Conservation (phyloP, 1,284 basidiomycete species). For the Sporisorium iseilematis-ciliati region DNA sequence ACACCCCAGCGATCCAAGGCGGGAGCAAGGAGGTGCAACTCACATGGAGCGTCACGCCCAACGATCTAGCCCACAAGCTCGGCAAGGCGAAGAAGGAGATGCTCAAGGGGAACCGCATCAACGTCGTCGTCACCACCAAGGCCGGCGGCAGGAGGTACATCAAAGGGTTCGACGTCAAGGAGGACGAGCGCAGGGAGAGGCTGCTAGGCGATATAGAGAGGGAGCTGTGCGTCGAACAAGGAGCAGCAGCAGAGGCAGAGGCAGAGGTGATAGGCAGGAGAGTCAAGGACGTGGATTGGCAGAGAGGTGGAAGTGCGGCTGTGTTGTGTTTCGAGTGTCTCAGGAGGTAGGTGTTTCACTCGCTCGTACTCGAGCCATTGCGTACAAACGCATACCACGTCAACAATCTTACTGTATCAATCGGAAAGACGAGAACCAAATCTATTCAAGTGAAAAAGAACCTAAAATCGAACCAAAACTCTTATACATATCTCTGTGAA, state of each 20-base stretch:
- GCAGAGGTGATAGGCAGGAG: conserved; percentile 24
- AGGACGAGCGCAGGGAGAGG: conserved; percentile 15
- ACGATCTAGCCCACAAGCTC: conserved; percentile 63
- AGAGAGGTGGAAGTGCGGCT: conserved; percentile 32
- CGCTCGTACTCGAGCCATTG: too few species aligned
- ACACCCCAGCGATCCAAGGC: neutral
- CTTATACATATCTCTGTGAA: too few species aligned
- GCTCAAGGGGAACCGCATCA: conserved; percentile 39
- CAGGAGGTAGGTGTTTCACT: neutral
- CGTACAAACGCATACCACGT: too few species aligned
- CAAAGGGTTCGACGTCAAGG: conserved; percentile 28
- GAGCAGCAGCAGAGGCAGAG: neutral
- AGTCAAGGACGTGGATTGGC: conserved; percentile 43
- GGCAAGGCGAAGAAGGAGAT: conserved; percentile 51
- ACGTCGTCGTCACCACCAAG: conserved; percentile 43
- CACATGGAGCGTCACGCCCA: conserved; percentile 54
- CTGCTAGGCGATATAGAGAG: conserved; percentile 27
- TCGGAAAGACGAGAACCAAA: too few species aligned
- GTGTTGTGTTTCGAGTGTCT: conserved; percentile 44
- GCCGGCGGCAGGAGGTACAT: conserved; percentile 29
- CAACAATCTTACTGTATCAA: too few species aligned
- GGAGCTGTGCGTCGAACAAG: conserved; percentile 16
- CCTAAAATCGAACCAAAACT: neutral
- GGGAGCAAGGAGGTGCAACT: conserved; percentile 57
- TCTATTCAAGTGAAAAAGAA: too few species aligned